These are phyloP conservation scores for Cyclotella baltica DNA, from an alignment of 108 stramenopile genomes.

Conservation along the genomic window DNA sequence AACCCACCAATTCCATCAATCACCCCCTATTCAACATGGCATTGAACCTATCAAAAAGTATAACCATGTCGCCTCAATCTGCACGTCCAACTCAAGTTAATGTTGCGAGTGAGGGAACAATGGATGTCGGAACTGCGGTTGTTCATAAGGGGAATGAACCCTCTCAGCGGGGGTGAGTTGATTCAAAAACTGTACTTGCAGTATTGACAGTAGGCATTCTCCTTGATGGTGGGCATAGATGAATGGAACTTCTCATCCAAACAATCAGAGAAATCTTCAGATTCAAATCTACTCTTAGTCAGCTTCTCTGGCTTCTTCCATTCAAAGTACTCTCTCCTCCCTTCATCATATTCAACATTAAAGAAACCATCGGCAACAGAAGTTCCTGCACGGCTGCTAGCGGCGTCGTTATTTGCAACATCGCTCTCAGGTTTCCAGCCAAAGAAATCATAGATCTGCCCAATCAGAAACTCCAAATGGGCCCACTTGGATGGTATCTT, in stretches of 20 bases:
- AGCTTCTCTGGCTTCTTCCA: neutral
- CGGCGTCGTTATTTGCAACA: neutral
- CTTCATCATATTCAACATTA: neutral
- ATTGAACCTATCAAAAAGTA: neutral
- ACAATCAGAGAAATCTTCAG: neutral
- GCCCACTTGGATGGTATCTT: constrained; percentile 6
- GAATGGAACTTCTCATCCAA: constrained; percentile 11
- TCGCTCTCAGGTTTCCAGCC: neutral
- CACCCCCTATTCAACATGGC: no score
- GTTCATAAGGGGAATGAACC: neutral
- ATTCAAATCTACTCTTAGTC: neutral
- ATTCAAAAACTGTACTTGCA: neutral
- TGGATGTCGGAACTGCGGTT: neutral
- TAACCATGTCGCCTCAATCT: neutral
- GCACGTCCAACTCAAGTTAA: neutral
- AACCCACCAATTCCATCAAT: neutral
- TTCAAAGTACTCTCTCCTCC: neutral
- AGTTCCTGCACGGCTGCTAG: neutral
- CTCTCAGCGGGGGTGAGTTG: neutral
- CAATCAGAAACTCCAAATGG: neutral
- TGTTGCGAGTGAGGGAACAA: neutral
- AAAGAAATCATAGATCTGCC: constrained; percentile 5
- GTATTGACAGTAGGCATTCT: neutral
- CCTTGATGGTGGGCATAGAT: neutral
- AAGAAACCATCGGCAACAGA: neutral